Percentiles rank a stretch among this genome's conserved stretches.
phyloP scores from a whole-genome alignment of 345 rosid species.

The Arabis alpina region DNA sequence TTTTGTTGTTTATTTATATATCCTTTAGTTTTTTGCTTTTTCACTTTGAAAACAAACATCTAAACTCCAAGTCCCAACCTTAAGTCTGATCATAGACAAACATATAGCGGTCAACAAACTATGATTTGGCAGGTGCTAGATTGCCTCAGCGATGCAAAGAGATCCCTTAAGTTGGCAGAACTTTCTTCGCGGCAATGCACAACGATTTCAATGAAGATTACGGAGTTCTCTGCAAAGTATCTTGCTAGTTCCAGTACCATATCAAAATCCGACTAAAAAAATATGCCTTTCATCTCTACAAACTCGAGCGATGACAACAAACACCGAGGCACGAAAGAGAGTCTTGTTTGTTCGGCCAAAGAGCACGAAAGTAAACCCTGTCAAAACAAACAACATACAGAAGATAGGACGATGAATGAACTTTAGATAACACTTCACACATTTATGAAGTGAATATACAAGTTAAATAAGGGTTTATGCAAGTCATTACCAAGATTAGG shows the following conservation, averaged over 20 bases:
- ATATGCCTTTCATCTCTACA: background rate
- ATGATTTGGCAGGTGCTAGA: background rate
- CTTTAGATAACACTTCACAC: background rate
- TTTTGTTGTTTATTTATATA: background rate
- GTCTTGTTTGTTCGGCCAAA: no score
- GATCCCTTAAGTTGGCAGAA: background rate
- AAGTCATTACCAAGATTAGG: conserved; percentile 2
- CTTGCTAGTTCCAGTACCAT: background rate
- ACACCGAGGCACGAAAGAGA: background rate
- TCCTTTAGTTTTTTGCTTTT: background rate
- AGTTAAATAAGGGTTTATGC: no score
- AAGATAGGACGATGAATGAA: no score
- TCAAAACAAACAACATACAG: background rate
- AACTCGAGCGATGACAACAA: conserved; percentile 19
- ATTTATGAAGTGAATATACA: background rate
- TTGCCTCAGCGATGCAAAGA: background rate
- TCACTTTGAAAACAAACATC: background rate
- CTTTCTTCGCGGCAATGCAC: background rate
- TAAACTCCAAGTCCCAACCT: no score
- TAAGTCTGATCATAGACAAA: no score
- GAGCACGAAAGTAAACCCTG: background rate
- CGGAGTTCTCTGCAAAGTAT: background rate
- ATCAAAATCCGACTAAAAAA: no score
- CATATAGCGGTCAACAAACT: background rate
- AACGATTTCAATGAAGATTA: conserved; percentile 10